Evolutionary conservation across 2,329 filamentous ascomycete genomes (phyloP), one percentile per base, ranked within the genome.

Genomic region (Escovopsis sp.): DNA sequence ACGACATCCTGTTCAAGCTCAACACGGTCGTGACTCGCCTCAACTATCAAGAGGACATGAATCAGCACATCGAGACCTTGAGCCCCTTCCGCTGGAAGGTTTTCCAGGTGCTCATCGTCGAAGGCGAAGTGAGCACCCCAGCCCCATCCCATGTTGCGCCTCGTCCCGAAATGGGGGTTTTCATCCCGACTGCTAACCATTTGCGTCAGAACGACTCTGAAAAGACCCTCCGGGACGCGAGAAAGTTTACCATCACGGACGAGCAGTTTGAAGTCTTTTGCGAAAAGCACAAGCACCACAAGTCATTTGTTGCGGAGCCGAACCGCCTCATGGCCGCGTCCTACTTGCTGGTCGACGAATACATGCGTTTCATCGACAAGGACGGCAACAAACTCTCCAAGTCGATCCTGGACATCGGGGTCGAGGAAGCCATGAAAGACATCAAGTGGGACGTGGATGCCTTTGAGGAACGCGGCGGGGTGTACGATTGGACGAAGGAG

Each of bases 1-100:
- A 62, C 20, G 61, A 61, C 1, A 65, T 74, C 51, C 69, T 64
- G 53, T 74, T 76, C 59, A 75, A 76, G 57, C 51, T 75, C 39
- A 76, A 76, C 54, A 74, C 71, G 0, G 71, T 75, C 1, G 63
- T 75, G 4, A 65, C 63, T 49, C 55, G 48, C 2, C 53, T 64
- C 39, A 74, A 74, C 47, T 67, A 56, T 52, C 40, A 64, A 2
- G 71, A 76, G 51, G 65, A 70, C 45, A 71, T 71, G 67, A 59
- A 56, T 34, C 48, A 43, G 12, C 50, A 46, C 4, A 59, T 74
- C 7, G 42, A 49, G 12, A 35, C 48, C 33, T 53, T 75, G 10
- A 50, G 53, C 4, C 70, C 70, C 2, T 71, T 70, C 44, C 63
- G 71, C 0, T 75, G 70, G 71, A 74, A 74, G 50, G 63, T 59